Base-by-base conservation (phyloP, 2,329 filamentous ascomycete genomes). In the Lecanosticta acicola region DNA sequence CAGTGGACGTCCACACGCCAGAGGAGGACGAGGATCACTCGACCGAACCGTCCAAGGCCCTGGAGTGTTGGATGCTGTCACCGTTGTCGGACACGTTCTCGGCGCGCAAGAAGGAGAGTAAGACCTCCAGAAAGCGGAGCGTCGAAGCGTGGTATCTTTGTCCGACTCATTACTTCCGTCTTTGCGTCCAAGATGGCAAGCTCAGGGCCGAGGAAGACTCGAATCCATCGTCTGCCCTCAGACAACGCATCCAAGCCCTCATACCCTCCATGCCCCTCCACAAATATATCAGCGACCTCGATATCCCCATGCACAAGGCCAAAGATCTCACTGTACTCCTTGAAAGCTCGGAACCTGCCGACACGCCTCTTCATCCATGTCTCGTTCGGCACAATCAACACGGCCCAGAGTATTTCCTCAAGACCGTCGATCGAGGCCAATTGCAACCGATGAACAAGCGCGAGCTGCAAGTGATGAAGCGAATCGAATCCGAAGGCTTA, bases 281-380 rank as follows among this genome's bases (percentile, higher is more conserved):
- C n/a, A 66, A 66, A 41, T 66, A 66, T 41, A 56, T 65, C 17
- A 54, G 51, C 24, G 49, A 57, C n/a, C 49, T 64, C 19, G 41
- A 54, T n/a, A 48, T 62, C 5, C 60, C 59, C 1, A 46, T 43
- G 2, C 52, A 54, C 24, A 42, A 43, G 21, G 59, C 59, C 3
- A 43, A 48, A 10, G 60, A 63, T 3, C 44, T 65, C 19, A 53
- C 39, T 7, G 57, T 64, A 8, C 21, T 62, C 11, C 48, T 49
- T 26, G 49, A 50, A 32, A 54, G 53, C 37, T 50, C 53, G 26
- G 51, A 53, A 2, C 59, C 59, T 4, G 51, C 55, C 4, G 24
- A 29, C 11, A 29, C 24, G 11, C 60, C 62, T 1, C 48, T 61
- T 14, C 63, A 61, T 38, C 59, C 61, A 2, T 44, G 50, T 2